Base-by-base conservation (phyloP, 225 moss, liverwort and hornwort species). In the Bryoerythrophyllum caledonicum region DNA sequence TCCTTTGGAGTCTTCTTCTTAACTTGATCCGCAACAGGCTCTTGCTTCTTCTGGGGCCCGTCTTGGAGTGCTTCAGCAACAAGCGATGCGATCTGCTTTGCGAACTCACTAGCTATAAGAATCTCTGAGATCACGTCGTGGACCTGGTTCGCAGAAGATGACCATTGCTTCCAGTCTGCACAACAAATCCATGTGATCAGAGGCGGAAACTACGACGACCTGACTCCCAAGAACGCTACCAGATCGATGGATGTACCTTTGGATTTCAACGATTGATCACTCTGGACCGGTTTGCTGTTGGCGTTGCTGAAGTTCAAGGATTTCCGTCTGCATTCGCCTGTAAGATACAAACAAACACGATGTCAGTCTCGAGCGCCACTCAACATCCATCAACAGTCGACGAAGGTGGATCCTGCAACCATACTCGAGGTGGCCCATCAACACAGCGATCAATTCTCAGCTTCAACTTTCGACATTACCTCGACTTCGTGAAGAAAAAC, bases 81-180 rank as follows among this genome's bases (percentile, higher is more conserved):
- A 0, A 85, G 76, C 14, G 81, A 79, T 23, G 88, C 88, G 10
- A 88, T 83, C 73, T 88, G 76, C 76, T 88, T 88, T 0, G 88
- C 88, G 46, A 81, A 88, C 23, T 88, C 83, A 54, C 88, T 88
- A 1, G 88, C 88, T 71, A 88, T 78, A 62, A 86, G 61, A 57
- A 88, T 88, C 64, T 88, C 88, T 20, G 88, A 81, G 60, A 88
- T 81, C 43, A 88, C 88, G 26, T 88, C 85, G 74, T 88, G 88
- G 6, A 88, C 83, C 59, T 88, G 85, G 71, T 83, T 88, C 26
- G 88, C 88, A 28, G 88, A 79, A 0, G 88, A 85, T 37, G 88
- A 86, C 88, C 88, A 88, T 46, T 72, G 73, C 70, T 68, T 85
- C 88, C 88, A 88, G 34, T 78, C 81, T 74, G 60, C 32, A 72